Evolutionary conservation across 768 basidiomycete genomes (phyloP), one percentile per base, ranked within the genome.

Genomic region (Daedaleopsis sinensis): DNA sequence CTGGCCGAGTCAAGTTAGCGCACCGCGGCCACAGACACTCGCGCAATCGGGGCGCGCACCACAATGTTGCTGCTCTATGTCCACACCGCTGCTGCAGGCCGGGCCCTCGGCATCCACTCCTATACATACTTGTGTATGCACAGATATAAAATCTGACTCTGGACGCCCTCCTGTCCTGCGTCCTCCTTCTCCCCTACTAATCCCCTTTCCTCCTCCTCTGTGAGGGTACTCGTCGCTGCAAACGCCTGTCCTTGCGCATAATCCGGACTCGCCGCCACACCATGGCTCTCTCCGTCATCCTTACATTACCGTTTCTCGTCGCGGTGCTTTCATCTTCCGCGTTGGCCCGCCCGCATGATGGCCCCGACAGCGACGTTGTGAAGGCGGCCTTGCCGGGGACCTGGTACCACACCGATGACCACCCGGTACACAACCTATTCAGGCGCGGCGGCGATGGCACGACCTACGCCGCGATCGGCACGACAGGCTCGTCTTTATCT

Each of bases 341-440:
- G 44, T 58, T 66, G 64, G 38, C 63, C 37, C 58, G 62, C 56
- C 55, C 64, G 18, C 27, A 68, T 32, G 27, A 32, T 32, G 27
- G 27, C 27, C 27, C 3, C 42, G 67, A 58, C 18, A 67, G 67
- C 60, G 55, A 62, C 23, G 68, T 72, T 56, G 42, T 58, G 3
- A 62, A 67, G 52, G 56, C 42, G 58, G 67, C 59, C 39, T 67
- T 73, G 13, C 74, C 76, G 12, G 67, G 61, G 59, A 65, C 54
- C 37, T 93, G 91, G 91, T 85, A 82, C 69, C 92, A 91, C 55
- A 68, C 74, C 47, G 69, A 78, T 16, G 81, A 80, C 64, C 89
- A 92, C 67, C 84, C 84, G 3, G 84, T 80, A 8, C 79, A 89
- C 69, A 56, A 66, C 48, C 78, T 94, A 50, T 93, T 93, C 75